Evolutionary conservation across 1,139 yeast species (phyloP).

Genomic region (Wickerhamomyces sp.): DNA sequence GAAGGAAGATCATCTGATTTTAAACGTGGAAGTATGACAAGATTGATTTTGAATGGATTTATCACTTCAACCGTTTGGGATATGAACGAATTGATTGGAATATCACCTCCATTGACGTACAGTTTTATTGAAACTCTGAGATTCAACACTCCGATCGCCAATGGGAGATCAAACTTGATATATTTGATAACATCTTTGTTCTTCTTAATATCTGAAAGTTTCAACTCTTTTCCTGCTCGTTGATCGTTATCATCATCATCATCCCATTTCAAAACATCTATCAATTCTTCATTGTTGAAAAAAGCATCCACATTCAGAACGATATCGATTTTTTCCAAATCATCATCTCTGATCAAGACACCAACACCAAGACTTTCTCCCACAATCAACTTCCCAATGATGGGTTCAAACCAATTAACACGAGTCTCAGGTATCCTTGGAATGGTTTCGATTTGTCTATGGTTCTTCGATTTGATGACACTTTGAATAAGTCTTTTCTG

Average conservation of each 20-base stretch:
- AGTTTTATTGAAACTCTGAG: conserved; percentile 5
- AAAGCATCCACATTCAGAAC: too few relatives aligned
- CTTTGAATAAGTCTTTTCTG: conserved; percentile 5
- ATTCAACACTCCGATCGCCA: conserved; percentile 9
- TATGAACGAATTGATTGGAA: conserved; percentile 31
- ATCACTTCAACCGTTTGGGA: conserved; percentile 30
- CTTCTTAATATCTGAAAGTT: conserved; percentile 6
- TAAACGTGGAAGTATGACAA: conserved; percentile 36
- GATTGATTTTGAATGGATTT: conserved; percentile 33
- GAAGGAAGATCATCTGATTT: conserved; percentile 38
- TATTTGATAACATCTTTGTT: background rate
- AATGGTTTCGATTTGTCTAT: conserved; percentile 23
- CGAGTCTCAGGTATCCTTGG: conserved; percentile 31
- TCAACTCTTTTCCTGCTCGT: conserved; percentile 3
- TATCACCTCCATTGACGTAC: conserved; percentile 24
- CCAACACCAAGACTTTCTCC: conserved; percentile 25
- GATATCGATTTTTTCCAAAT: conserved; percentile 24
- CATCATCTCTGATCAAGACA: conserved; percentile 24
- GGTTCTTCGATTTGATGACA: conserved; percentile 15
- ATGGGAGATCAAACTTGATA: background rate
- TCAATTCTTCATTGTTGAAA: conserved; percentile 11
- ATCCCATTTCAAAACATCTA: conserved; percentile 3
- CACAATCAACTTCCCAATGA: conserved; percentile 17
- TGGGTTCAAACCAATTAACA: conserved; percentile 9
- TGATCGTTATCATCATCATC: conserved; percentile 5